Percentiles rank a stretch among this genome's conserved stretches.
These are phyloP conservation scores for Telfairia occidentalis DNA, from an alignment of 331 rosid genomes.

Conservation along the genomic window DNA sequence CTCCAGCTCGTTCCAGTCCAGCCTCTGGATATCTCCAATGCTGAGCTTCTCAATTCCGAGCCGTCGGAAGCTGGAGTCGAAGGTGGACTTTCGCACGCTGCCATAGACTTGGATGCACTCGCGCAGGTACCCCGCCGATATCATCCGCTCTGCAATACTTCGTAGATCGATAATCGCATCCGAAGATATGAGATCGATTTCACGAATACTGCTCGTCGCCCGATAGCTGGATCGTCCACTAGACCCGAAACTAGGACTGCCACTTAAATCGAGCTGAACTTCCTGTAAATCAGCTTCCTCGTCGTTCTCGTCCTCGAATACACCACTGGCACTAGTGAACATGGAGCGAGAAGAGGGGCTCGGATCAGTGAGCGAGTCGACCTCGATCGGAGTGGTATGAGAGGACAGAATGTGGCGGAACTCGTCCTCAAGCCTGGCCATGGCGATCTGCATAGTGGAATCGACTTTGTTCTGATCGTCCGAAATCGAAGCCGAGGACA, in stretches of 20 bases:
- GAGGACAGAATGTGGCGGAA: conserved; percentile 70
- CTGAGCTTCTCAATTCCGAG: conserved; percentile 78
- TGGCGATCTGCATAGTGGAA: conserved; percentile 89
- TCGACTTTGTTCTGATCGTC: conserved; percentile 45
- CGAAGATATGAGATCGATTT: conserved; percentile 81
- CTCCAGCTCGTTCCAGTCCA: conserved; percentile 82
- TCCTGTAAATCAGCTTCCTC: conserved; percentile 20
- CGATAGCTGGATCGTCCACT: conserved; percentile 40
- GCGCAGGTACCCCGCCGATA: conserved; percentile 60
- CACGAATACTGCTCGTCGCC: conserved; percentile 69
- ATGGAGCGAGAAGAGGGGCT: conserved; percentile 21
- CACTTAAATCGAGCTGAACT: conserved; percentile 13
- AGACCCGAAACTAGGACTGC: conserved; percentile 9
- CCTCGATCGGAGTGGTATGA: conserved; percentile 58
- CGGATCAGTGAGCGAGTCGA: conserved; percentile 47
- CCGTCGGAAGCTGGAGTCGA: conserved; percentile 59
- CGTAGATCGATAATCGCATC: conserved; percentile 70
- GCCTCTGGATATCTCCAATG: conserved; percentile 89
- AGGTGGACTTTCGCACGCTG: conserved; percentile 65
- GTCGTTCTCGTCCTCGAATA: conserved; percentile 24
- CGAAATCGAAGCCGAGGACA: conserved; percentile 43
- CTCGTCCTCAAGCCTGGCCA: conserved; percentile 95
- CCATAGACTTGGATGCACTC: conserved; percentile 96
- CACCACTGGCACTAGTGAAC: background rate
- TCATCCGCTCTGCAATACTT: conserved; percentile 81